These are phyloP conservation scores for Bretschneidera sinensis DNA, from an alignment of 345 rosid genomes.

Conservation along the genomic window DNA sequence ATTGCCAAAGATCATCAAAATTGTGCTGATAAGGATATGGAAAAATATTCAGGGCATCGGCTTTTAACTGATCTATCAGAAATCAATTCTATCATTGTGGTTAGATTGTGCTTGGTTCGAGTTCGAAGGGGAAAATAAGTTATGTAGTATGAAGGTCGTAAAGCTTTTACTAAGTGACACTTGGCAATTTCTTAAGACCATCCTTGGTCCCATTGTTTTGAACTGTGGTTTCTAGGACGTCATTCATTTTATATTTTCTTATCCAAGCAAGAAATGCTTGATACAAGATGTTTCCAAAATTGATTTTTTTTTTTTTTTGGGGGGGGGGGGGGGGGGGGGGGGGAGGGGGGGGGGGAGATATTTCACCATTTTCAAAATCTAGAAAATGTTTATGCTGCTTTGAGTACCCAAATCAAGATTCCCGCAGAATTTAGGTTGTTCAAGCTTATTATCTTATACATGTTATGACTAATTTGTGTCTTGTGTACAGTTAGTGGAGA, in stretches of 20 bases:
- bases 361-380: no score
- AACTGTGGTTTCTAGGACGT: neutral
- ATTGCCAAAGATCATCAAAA: neutral
- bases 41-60: neutral
- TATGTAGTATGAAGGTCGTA: no score
- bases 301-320: no score
- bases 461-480: neutral
- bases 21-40: neutral
- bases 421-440: neutral
- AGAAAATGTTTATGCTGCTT: no score
- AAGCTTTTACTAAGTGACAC: no score
- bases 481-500: constrained; percentile 64
- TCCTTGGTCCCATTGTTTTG: neutral
- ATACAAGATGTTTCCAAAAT: neutral
- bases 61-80: neutral
- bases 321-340: no score
- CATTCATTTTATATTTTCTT: neutral
- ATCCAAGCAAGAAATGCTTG: neutral
- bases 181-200: no score
- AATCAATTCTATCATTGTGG: no score
- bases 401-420: no score
- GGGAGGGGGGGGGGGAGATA: no score
- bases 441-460: neutral
- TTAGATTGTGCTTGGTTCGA: no score
- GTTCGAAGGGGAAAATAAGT: no score